A percentile compares a stretch with the other conserved stretches of the same genome.
Conservation (phyloP, 2,329 filamentous ascomycete species). For the Raffaelea albimanens region DNA sequence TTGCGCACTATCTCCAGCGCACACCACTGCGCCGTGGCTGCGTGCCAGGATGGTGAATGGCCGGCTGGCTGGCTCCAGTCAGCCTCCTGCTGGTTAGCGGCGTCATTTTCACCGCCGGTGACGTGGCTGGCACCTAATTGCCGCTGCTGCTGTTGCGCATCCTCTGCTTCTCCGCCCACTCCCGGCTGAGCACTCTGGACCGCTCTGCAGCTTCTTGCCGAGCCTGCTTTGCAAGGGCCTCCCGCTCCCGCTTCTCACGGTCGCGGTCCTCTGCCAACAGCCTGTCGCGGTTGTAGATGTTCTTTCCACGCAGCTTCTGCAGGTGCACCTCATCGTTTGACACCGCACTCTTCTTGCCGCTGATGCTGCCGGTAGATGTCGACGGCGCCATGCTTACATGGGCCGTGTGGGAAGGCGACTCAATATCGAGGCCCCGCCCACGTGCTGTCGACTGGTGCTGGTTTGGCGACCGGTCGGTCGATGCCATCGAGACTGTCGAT, state of each 20-base stretch:
- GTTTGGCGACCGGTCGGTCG: background rate
- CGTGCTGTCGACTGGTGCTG: conserved; percentile 5
- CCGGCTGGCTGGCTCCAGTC: too few species aligned
- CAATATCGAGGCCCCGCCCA: conserved; percentile 19
- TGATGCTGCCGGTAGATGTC: conserved; percentile 33
- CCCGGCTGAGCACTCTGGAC: conserved; percentile 47
- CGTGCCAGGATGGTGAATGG: too few species aligned
- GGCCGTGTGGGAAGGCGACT: conserved; percentile 18
- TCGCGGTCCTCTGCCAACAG: conserved; percentile 36
- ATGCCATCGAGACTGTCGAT: conserved; percentile 10
- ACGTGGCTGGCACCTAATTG: conserved; percentile 4
- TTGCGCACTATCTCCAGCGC: too few species aligned
- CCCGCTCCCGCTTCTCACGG: conserved; percentile 44
- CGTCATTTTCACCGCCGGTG: background rate
- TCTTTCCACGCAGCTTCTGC: conserved; percentile 42
- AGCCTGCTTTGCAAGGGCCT: conserved; percentile 42
- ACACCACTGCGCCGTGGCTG: too few species aligned
- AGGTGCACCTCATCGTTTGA: conserved; percentile 40
- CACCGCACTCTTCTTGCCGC: conserved; percentile 36
- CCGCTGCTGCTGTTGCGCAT: conserved; percentile 1
- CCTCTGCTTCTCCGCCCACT: conserved; percentile 44
- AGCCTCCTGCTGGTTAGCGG: background rate
- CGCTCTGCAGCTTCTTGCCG: conserved; percentile 53
- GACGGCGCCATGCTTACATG: conserved; percentile 30
- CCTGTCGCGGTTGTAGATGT: conserved; percentile 45